A percentile compares a stretch with the other conserved stretches of the same genome.
These are phyloP conservation scores for Rubia occidens DNA, from an alignment of 305 asterid species.

Conservation along the genomic window DNA sequence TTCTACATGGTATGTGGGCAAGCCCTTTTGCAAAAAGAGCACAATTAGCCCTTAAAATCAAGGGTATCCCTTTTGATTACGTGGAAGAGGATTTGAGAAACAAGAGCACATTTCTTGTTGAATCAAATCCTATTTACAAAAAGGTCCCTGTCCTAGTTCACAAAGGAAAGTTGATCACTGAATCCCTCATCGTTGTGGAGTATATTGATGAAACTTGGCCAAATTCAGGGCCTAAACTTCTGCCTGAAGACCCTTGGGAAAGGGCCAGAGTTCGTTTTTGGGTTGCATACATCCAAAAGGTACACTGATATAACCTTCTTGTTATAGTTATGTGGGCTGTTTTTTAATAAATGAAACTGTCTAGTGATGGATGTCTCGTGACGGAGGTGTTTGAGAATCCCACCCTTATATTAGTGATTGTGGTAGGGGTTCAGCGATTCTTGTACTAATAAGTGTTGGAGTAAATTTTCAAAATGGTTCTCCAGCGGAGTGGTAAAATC, in stretches of 20 bases:
- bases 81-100: conserved; percentile 11
- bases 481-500: no score
- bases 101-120: not conserved
- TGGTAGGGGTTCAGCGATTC: no score
- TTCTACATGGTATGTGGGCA: conserved; percentile 13
- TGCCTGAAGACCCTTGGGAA: not conserved
- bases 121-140: not conserved
- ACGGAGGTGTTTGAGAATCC: no score
- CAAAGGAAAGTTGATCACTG: not conserved
- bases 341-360: not conserved
- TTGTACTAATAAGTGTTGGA: no score
- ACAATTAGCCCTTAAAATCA: conserved; percentile 4
- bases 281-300: conserved; percentile 9
- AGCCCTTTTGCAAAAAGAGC: conserved; percentile 8
- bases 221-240: not conserved
- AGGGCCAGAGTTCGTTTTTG: conserved; percentile 3
- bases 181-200: not conserved
- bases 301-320: not conserved
- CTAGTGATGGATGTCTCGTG: no score
- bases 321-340: not conserved
- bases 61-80: conserved; percentile 5
- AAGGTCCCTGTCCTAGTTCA: conserved; percentile 10
- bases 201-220: conserved; percentile 7
- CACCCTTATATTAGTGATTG: no score
- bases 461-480: no score